A percentile compares a stretch with the other conserved stretches of the same genome.
Evolutionary conservation across 768 basidiomycete species (phyloP).

Genomic region (Ramaria sp.): DNA sequence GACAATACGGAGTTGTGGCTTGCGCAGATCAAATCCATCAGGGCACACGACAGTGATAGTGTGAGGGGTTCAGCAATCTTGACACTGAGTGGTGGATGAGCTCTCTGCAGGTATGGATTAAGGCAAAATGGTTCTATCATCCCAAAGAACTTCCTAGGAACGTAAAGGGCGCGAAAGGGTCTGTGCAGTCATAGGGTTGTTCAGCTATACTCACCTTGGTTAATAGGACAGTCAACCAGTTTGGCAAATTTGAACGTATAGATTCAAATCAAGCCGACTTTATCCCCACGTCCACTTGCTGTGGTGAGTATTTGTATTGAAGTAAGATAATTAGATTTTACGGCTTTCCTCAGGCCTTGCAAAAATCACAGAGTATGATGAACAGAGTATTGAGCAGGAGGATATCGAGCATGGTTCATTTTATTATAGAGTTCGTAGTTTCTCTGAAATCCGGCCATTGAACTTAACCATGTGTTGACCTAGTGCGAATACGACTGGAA

Average conservation of each 20-base stretch:
- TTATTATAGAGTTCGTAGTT: constrained; percentile 24
- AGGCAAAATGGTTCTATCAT: constrained; percentile 46
- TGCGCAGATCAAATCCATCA: constrained; percentile 36
- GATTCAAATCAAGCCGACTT: constrained; percentile 38
- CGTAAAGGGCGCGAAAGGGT: constrained; percentile 40
- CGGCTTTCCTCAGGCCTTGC: constrained; percentile 22
- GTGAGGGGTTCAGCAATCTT: constrained; percentile 15
- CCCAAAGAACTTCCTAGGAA: constrained; percentile 32
- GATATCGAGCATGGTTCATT: constrained; percentile 32
- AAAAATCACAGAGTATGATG: constrained; percentile 25
- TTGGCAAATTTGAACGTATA: constrained; percentile 39
- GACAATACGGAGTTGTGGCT: constrained; percentile 40
- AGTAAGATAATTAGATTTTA: neutral
- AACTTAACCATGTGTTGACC: neutral
- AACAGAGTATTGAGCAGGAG: constrained; percentile 26
- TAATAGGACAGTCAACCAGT: constrained; percentile 26
- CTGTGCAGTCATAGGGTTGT: neutral
- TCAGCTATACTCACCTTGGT: neutral
- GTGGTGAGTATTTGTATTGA: constrained; percentile 25
- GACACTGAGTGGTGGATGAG: neutral
- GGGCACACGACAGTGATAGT: constrained; percentile 20
- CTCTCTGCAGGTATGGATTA: constrained; percentile 36
- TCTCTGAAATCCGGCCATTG: neutral
- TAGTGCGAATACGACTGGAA: constrained; percentile 29
- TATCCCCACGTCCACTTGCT: constrained; percentile 33